Evolutionary conservation across 2,329 filamentous ascomycete species (phyloP), one percentile per base, ranked within the genome.

Genomic region (Thielaviopsis populi): DNA sequence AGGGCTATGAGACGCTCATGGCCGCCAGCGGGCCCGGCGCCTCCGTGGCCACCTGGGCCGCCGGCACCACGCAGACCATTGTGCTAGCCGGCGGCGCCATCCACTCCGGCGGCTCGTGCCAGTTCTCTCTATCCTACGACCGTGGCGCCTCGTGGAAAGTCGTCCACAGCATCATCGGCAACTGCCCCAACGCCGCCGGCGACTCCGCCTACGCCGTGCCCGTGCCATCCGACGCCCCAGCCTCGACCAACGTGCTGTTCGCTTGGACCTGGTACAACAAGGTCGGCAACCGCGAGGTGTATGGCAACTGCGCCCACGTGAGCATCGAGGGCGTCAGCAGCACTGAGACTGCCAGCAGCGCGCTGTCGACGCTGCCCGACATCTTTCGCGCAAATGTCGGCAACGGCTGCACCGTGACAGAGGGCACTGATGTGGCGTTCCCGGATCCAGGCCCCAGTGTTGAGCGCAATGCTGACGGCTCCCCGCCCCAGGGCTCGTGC

Each of bases 221-320:
- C 1, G 73, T 86, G 4, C 83, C 83, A 0, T 70, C 69, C 1
- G 77, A 79, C 64, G 78, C 78, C 0, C 79, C 79, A 0, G n/a
- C 68, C 0, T 75, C 82, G n/a, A 67, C 68, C 65, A 68, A 59
- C 75, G 81, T 79, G 7, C 70, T 86, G 0, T 74, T 87, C 13
- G 79, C 79, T 1, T 87, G 84, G 84, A 81, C 80, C 2, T 83
- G 80, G 81, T 83, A 84, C 72, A 85, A 85, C 72, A 77, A 78
- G 66, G 68, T 83, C 30, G 83, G 84, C 1, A 85, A 85, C 69
- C 76, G 83, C 19, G 84, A 87, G 70, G 84, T 86, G 79, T 88
- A 87, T 74, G 85, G 85, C 81, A 84, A 86, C 71, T 87, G 84
- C 68, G 83, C 83, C 0, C 77, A 79, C 6, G 77, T 86, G 30